A percentile compares a stretch with the other conserved stretches of the same genome.
These are phyloP conservation scores for Pythium brassicae DNA, from an alignment of 352 stramenopile genomes.

Conservation along the genomic window DNA sequence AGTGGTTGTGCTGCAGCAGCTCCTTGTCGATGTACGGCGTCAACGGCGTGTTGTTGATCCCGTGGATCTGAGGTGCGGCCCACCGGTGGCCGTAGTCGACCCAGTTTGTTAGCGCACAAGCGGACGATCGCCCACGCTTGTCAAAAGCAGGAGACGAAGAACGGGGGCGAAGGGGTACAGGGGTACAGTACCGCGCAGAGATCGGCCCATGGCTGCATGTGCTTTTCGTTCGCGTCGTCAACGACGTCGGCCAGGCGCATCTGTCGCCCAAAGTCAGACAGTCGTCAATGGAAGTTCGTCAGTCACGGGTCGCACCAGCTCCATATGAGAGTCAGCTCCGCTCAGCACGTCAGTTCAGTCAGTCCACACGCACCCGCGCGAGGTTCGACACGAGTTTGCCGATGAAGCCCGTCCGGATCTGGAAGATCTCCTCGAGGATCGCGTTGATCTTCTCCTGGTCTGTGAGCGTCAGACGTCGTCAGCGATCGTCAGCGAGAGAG, in stretches of 20 bases:
- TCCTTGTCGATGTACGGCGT: constrained; percentile 89
- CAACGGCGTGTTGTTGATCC: constrained; percentile 79
- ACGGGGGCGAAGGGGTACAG: too few relatives aligned
- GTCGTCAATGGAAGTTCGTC: neutral
- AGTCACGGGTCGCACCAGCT: neutral
- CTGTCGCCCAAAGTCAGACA: constrained; percentile 10
- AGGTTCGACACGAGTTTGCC: constrained; percentile 84
- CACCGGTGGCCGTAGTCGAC: too few relatives aligned
- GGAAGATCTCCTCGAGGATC: constrained; percentile 73
- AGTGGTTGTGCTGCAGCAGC: constrained; percentile 79
- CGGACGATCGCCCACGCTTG: neutral
- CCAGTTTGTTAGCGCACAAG: constrained; percentile 32
- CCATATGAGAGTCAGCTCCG: too few relatives aligned
- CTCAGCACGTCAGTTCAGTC: neutral
- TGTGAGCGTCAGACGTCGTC: too few relatives aligned
- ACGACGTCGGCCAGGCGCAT: constrained; percentile 75
- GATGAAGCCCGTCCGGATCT: constrained; percentile 81
- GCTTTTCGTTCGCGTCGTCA: constrained; percentile 89
- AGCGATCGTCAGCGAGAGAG: too few relatives aligned
- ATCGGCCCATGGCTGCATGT: constrained; percentile 86
- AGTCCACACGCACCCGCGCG: constrained; percentile 30
- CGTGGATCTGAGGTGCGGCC: constrained; percentile 18
- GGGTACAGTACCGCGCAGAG: constrained; percentile 71
- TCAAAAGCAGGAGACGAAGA: neutral
- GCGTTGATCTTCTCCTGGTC: constrained; percentile 78